Evolutionary conservation across 306 rosid species (phyloP), one percentile per base, ranked within the genome.

Genomic region (Glycine tomentella): DNA sequence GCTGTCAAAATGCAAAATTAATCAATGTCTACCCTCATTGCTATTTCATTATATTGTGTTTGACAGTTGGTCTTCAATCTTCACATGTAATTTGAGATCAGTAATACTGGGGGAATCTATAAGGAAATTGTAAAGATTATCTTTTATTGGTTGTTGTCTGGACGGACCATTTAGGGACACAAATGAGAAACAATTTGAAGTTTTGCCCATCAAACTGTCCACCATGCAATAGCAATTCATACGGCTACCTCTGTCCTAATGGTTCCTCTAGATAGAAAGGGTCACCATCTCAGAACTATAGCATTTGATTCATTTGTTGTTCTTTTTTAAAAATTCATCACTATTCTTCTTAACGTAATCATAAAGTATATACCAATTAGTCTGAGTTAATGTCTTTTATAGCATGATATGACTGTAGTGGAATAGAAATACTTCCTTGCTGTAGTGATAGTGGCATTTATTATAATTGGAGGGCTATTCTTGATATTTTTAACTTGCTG

Each of bases 201-300:
- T 78, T 77, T 10, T 25, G 25, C 33, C 67, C 44, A 12, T 78
- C 15, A 42, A 53, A 36, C 57, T 12, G 3, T 40, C 34, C 56
- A 16, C 68, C 81, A 51, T 44, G 31, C 12, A 3, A 6, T 76
- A 36, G 62, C 61, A 76, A 63, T 76, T 49, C 58, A 46, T 72
- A 72, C 8, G 33, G 15, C 34, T 46, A 76, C 81, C 52, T 50
- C 42, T 34, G 68, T 64, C 79, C 70, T 48, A 25, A 62, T 76
- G 62, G 62, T 14, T 62, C n/a, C 11, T 76, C 7, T 4, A 16
- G 33, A 77, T 40, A 52, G 45, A 13, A 51, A 7, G 56, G 40
- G 40, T 78, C 7, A 0, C 25, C 33, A 9, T 31, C n/a, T 69
- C 38, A 33, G 52, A 25, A 56, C 51, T n/a, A 25, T 3, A 69